phyloP scores from a whole-genome alignment of 192 early-diverging fungal species.

The Backusella liffmaniae region DNA sequence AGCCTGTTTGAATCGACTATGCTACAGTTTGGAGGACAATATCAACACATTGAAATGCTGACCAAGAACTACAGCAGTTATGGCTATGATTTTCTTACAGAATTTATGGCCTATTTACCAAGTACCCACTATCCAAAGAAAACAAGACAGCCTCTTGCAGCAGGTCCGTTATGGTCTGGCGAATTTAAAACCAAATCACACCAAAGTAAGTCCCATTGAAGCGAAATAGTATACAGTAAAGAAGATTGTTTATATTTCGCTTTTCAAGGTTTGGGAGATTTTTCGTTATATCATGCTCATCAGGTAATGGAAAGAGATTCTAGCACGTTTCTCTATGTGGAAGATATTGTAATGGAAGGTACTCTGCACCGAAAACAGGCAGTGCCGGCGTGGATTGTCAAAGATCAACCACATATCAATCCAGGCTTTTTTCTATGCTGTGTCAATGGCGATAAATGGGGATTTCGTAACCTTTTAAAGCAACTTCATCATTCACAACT shows the following conservation, averaged over 20 bases:
- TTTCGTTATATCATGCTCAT: not conserved
- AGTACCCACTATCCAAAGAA: not conserved
- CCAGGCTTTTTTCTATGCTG: not conserved
- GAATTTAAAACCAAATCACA: constrained; percentile 7
- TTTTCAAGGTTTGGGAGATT: not conserved
- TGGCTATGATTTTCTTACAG: not conserved
- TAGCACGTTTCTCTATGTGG: not conserved
- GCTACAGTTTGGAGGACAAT: not conserved
- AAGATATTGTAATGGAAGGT: not conserved
- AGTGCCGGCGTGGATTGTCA: not conserved
- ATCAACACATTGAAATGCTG: not conserved
- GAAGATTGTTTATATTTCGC: not conserved
- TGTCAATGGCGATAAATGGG: not conserved
- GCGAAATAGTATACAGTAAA: not conserved
- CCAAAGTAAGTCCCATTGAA: not conserved
- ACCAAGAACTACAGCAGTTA: not conserved
- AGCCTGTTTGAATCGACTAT: not conserved
- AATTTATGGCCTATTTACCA: not conserved
- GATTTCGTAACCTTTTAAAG: not conserved
- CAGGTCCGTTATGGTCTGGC: not conserved
- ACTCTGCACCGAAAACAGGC: not conserved
- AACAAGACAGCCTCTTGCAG: not conserved
- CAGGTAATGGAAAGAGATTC: not conserved
- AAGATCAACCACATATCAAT: not conserved
- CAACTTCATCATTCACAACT: constrained; percentile 1